Conservation (phyloP, 2,329 filamentous ascomycete genomes). For the Venturia carpophila region DNA sequence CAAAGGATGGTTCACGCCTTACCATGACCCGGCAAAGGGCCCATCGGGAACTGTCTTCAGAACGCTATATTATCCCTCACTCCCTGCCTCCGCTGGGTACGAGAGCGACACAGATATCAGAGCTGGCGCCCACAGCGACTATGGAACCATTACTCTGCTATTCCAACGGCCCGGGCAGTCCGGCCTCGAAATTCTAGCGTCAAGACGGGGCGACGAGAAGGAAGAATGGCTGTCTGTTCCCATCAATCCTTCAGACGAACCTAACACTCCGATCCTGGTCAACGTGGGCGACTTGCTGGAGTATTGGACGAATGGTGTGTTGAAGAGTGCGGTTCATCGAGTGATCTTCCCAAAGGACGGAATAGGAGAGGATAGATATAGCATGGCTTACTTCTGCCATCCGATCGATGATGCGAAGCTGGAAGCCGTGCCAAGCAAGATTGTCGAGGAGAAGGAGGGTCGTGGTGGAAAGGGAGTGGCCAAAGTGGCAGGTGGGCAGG, state of each 20-base stretch:
- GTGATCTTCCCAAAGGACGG: conserved; percentile 60
- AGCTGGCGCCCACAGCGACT: conserved; percentile 88
- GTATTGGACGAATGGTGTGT: conserved; percentile 84
- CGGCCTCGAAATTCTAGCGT: conserved; percentile 70
- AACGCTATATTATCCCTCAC: conserved; percentile 47
- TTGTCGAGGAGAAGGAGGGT: conserved; percentile 34
- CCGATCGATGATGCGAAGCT: conserved; percentile 48
- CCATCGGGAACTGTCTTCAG: conserved; percentile 45
- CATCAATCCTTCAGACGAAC: conserved; percentile 33
- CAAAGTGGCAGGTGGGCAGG: conserved; percentile 30
- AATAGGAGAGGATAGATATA: conserved; percentile 45
- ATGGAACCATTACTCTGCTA: conserved; percentile 60
- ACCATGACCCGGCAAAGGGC: conserved; percentile 47
- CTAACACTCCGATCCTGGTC: conserved; percentile 53
- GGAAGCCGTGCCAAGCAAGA: conserved; percentile 46
- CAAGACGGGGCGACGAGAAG: conserved; percentile 28
- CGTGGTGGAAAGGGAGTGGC: conserved; percentile 22
- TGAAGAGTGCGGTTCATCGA: conserved; percentile 81
- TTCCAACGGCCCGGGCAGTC: conserved; percentile 82
- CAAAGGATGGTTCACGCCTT: conserved; percentile 50
- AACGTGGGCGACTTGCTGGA: conserved; percentile 66
- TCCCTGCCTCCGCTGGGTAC: conserved; percentile 36
- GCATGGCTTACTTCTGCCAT: conserved; percentile 57
- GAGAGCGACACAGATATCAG: conserved; percentile 58
- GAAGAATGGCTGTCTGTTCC: conserved; percentile 39